Evolutionary conservation across 352 stramenopile genomes (phyloP).

Genomic region (Peronospora farinosa): DNA sequence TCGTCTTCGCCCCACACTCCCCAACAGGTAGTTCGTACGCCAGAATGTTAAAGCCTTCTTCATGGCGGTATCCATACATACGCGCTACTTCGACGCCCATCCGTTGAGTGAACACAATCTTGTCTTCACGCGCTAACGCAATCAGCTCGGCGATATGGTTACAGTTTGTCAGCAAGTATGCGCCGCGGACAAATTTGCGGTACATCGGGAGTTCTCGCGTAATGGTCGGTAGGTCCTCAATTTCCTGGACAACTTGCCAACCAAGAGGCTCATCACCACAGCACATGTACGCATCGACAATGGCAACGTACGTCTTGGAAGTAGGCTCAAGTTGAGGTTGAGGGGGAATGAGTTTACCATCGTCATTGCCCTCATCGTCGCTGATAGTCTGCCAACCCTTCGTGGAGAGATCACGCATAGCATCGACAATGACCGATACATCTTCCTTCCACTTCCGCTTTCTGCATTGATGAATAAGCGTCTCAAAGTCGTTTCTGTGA

Average conservation of each 20-base stretch:
- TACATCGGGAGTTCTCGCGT: slow-evolving; percentile 44
- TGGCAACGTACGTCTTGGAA: slow-evolving; percentile 59
- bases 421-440: slow-evolving; percentile 48
- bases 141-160: slow-evolving; percentile 56
- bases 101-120: slow-evolving; percentile 47
- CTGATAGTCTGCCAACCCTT: slow-evolving; percentile 32
- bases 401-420: slow-evolving; percentile 43
- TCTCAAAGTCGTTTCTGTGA: slow-evolving; percentile 72
- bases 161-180: slow-evolving; percentile 56
- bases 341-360: slow-evolving; percentile 20
- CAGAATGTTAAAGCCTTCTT: slow-evolving; percentile 48
- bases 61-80: slow-evolving; percentile 53
- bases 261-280: slow-evolving; percentile 50
- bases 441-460: slow-evolving; percentile 82
- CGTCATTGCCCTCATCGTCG: slow-evolving; percentile 1
- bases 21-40: slow-evolving; percentile 31
- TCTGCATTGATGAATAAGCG: slow-evolving; percentile 72
- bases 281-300: slow-evolving; percentile 73
- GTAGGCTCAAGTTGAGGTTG: slow-evolving; percentile 56
- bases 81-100: slow-evolving; percentile 63
- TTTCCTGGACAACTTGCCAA: slow-evolving; percentile 52
- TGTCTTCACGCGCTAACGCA: slow-evolving; percentile 36
- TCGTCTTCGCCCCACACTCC: slow-evolving; percentile 14
- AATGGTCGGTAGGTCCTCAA: slow-evolving; percentile 35
- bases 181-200: slow-evolving; percentile 65